phyloP scores from a whole-genome alignment of 495 filamentous ascomycete species.

The Lasiosphaeria miniovina region DNA sequence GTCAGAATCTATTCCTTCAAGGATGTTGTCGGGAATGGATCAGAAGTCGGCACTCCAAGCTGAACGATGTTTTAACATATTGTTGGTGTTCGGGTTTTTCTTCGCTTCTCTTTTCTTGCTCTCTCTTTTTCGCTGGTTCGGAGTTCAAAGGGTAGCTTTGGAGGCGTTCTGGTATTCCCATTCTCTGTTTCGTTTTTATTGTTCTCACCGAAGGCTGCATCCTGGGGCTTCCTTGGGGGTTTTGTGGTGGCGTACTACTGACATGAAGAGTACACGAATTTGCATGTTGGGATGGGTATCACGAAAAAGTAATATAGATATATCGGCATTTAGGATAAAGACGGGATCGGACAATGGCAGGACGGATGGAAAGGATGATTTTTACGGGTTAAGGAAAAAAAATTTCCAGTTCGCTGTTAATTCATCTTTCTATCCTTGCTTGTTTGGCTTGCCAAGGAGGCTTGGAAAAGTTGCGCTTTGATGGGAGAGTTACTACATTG shows the following conservation, averaged over 20 bases:
- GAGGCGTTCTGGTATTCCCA: too few relatives aligned
- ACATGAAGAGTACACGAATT: too few relatives aligned
- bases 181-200: too few relatives aligned
- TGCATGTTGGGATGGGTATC: too few relatives aligned
- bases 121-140: too few relatives aligned
- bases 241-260: too few relatives aligned
- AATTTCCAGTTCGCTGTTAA: not conserved
- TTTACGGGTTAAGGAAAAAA: not conserved
- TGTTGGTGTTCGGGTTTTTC: not conserved
- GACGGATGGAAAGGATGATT: slow-evolving; percentile 1
- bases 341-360: not conserved
- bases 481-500: too few relatives aligned
- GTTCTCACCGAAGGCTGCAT: too few relatives aligned
- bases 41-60: slow-evolving; percentile 35
- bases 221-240: too few relatives aligned
- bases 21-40: slow-evolving; percentile 41
- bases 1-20: slow-evolving; percentile 85
- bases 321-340: not conserved
- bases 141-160: too few relatives aligned
- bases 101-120: slow-evolving; percentile 1
- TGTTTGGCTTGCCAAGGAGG: not conserved
- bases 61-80: slow-evolving; percentile 8
- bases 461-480: too few relatives aligned
- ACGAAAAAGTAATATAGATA: slow-evolving; percentile 6
- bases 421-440: not conserved